phyloP scores from a whole-genome alignment of 2,329 filamentous ascomycete species.

The Arthroderma sp. region DNA sequence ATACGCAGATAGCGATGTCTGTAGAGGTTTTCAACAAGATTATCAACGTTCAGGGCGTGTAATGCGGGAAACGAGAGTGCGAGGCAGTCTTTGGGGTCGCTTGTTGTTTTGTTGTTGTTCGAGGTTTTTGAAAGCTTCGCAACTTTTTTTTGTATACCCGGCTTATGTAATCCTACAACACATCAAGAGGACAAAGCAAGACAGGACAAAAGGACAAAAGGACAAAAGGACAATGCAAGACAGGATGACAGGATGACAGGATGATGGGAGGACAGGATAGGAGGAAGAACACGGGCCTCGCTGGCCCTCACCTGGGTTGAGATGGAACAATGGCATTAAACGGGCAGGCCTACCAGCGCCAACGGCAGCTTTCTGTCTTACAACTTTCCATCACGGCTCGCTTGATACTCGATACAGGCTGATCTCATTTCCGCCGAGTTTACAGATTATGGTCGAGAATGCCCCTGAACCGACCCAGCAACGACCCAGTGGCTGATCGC shows the following conservation, averaged over 20 bases:
- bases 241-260: neutral
- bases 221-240: neutral
- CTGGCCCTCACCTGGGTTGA: too few species aligned
- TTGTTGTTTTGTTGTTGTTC: neutral
- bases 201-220: neutral
- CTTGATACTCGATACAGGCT: too few species aligned
- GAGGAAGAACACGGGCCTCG: neutral
- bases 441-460: too few species aligned
- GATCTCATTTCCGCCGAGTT: too few species aligned
- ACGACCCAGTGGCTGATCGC: neutral
- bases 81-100: neutral
- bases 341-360: too few species aligned
- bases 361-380: too few species aligned
- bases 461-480: too few species aligned
- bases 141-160: neutral
- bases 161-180: neutral
- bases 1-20: constrained; percentile 37
- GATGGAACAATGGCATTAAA: too few species aligned
- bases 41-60: too few species aligned
- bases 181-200: neutral
- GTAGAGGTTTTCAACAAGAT: neutral
- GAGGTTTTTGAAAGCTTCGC: neutral
- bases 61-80: neutral
- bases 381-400: too few species aligned
- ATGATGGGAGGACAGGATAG: neutral